Evolutionary conservation across 1,284 basidiomycete species (phyloP).

Genomic region (Xerocomus nothofagi): DNA sequence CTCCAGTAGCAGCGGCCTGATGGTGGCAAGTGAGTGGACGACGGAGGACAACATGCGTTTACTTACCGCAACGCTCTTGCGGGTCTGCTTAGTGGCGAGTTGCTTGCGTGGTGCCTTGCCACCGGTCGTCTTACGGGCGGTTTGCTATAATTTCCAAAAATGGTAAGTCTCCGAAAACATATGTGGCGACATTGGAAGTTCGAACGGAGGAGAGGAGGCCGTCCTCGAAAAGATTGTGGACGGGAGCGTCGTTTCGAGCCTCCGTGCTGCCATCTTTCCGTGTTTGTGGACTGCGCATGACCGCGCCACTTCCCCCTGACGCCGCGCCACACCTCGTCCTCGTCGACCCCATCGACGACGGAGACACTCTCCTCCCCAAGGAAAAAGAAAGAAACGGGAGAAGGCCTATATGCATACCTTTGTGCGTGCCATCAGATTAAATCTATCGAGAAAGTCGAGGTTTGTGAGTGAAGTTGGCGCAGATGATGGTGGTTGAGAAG

Average conservation of each 20-base stretch:
- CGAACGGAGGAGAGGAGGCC: slow-evolving; percentile 16
- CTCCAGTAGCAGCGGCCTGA: slow-evolving; percentile 56
- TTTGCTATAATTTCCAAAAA: slow-evolving; percentile 56
- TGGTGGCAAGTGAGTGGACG: slow-evolving; percentile 32
- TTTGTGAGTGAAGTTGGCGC: neutral
- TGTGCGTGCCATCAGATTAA: slow-evolving; percentile 29
- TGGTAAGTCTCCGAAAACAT: slow-evolving; percentile 36
- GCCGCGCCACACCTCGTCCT: slow-evolving; percentile 2
- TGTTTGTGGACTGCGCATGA: slow-evolving; percentile 13
- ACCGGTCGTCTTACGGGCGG: slow-evolving; percentile 65
- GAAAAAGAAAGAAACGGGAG: slow-evolving; percentile 4
- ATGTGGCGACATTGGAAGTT: slow-evolving; percentile 22
- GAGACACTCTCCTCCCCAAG: neutral
- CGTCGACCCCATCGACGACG: slow-evolving; percentile 11
- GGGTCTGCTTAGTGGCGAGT: slow-evolving; percentile 63
- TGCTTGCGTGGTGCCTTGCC: slow-evolving; percentile 70
- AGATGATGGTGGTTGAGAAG: slow-evolving; percentile 25
- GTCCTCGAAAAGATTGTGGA: slow-evolving; percentile 10
- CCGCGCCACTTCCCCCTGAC: slow-evolving; percentile 12
- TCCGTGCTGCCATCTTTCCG: slow-evolving; percentile 25
- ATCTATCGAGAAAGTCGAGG: slow-evolving; percentile 2
- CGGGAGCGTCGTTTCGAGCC: slow-evolving; percentile 26
- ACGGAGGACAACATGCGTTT: neutral
- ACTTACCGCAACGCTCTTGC: slow-evolving; percentile 37
- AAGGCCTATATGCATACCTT: slow-evolving; percentile 27